A percentile compares a stretch with the other conserved stretches of the same genome.
Conservation (phyloP, 2,329 filamentous ascomycete genomes). For the Pseudogymnoascus sp. region DNA sequence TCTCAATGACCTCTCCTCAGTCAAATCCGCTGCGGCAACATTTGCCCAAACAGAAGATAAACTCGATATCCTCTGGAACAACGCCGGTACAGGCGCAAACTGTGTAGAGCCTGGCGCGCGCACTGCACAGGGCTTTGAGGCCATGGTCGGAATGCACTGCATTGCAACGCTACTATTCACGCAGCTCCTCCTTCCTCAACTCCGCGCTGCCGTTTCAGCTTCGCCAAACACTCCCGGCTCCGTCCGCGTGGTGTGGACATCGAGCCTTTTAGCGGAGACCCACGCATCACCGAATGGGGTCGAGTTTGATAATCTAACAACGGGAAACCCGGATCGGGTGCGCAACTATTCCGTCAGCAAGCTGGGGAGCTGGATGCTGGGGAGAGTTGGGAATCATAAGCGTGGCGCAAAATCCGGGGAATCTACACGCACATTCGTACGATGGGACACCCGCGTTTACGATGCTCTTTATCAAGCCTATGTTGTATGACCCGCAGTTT, state of each 20-base stretch:
- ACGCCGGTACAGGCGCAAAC: constrained; percentile 18
- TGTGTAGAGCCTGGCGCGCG: background rate
- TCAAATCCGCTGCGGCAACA: constrained; percentile 18
- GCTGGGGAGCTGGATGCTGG: constrained; percentile 16
- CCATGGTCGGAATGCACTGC: constrained; percentile 14
- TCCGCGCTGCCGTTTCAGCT: constrained; percentile 21
- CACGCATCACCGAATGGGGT: constrained; percentile 12
- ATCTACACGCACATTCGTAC: constrained; percentile 13
- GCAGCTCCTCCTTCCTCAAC: constrained; percentile 30
- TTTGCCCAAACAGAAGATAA: constrained; percentile 16
- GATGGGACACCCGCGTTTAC: constrained; percentile 1
- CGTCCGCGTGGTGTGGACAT: constrained; percentile 17
- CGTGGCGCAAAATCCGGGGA: constrained; percentile 15
- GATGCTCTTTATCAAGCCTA: constrained; percentile 6
- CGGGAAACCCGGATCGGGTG: background rate
- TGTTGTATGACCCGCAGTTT: constrained; percentile 15
- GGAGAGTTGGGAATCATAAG: constrained; percentile 12
- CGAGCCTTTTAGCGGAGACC: constrained; percentile 15
- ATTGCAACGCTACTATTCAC: constrained; percentile 17
- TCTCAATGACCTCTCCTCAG: constrained; percentile 18
- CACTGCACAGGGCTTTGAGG: constrained; percentile 13
- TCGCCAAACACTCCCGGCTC: background rate
- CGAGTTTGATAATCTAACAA: constrained; percentile 10
- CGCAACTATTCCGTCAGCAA: constrained; percentile 17
- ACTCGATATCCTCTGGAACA: constrained; percentile 22